Conservation (phyloP, 2,329 filamentous ascomycete species). For the Dendryphion nanum region DNA sequence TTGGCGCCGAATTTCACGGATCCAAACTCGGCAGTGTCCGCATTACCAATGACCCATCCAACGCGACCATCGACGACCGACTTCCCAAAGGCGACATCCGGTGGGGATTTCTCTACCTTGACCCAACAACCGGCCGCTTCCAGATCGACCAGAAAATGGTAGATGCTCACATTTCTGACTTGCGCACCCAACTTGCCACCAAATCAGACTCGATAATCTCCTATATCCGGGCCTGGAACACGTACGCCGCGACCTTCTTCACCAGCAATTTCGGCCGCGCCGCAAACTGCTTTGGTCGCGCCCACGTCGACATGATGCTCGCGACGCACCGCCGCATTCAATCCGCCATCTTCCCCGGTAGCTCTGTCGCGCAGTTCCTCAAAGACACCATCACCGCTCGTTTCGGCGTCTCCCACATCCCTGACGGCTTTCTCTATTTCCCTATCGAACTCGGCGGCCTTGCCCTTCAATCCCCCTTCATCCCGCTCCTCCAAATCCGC, state of each 20-base stretch:
- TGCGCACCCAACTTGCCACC: conserved; percentile 26
- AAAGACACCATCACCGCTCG: conserved; percentile 52
- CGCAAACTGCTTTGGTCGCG: conserved; percentile 52
- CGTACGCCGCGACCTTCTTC: conserved; percentile 54
- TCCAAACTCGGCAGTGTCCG: conserved; percentile 44
- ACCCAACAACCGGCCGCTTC: conserved; percentile 24
- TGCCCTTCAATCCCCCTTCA: conserved; percentile 51
- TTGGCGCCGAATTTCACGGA: conserved; percentile 45
- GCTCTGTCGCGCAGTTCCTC: conserved; percentile 32
- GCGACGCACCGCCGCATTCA: conserved; percentile 52
- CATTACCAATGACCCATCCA: conserved; percentile 13
- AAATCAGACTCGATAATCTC: conserved; percentile 33
- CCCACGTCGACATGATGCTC: conserved; percentile 55
- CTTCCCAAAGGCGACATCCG: conserved; percentile 30
- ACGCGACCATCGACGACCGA: conserved; percentile 13
- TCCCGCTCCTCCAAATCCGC: conserved; percentile 47
- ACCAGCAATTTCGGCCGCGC: conserved; percentile 53
- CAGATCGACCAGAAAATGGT: conserved; percentile 35
- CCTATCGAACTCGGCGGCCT: conserved; percentile 53
- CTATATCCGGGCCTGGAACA: conserved; percentile 50
- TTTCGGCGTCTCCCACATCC: conserved; percentile 50
- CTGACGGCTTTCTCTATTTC: conserved; percentile 55
- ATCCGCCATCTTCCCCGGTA: conserved; percentile 44
- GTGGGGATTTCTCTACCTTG: conserved; percentile 33
- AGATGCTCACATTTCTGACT: conserved; percentile 27